A percentile compares a stretch with the other conserved stretches of the same genome.
Evolutionary conservation across 129 eudicot species (phyloP).

Genomic region (Saposhnikovia divaricata): DNA sequence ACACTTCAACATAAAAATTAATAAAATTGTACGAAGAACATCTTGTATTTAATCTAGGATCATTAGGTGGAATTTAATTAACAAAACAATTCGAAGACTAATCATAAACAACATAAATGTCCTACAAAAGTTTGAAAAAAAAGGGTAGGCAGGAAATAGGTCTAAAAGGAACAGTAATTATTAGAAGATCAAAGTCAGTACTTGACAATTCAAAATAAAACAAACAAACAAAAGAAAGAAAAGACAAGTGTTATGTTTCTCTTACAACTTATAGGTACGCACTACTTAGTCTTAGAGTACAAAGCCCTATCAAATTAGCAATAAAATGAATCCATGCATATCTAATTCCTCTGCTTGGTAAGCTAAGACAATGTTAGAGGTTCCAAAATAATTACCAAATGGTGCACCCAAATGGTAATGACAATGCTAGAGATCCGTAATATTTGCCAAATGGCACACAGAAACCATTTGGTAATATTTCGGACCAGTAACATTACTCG

Average conservation of each 20-base stretch:
- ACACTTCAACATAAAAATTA: not conserved
- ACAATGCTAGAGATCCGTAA: not conserved
- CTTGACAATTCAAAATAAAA: not conserved
- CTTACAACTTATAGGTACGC: not conserved
- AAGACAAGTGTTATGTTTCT: not conserved
- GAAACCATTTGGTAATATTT: no score
- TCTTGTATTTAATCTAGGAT: not conserved
- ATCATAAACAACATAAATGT: not conserved
- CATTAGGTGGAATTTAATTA: not conserved
- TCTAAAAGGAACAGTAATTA: not conserved
- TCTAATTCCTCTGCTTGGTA: not conserved
- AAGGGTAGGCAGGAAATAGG: not conserved
- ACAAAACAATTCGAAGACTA: not conserved
- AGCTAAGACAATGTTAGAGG: not conserved
- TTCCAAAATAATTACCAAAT: not conserved
- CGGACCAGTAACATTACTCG: not conserved
- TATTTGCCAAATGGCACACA: not conserved
- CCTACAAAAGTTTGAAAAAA: not conserved
- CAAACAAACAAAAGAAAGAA: no score
- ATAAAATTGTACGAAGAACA: no score
- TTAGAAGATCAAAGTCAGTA: not conserved
- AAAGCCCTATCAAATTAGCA: not conserved
- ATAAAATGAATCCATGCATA: not conserved
- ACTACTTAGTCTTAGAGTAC: not conserved
- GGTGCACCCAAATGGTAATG: not conserved